Evolutionary conservation across 371 early-diverging fungal species (phyloP).

Genomic region (Conidiobolus coronatus): DNA sequence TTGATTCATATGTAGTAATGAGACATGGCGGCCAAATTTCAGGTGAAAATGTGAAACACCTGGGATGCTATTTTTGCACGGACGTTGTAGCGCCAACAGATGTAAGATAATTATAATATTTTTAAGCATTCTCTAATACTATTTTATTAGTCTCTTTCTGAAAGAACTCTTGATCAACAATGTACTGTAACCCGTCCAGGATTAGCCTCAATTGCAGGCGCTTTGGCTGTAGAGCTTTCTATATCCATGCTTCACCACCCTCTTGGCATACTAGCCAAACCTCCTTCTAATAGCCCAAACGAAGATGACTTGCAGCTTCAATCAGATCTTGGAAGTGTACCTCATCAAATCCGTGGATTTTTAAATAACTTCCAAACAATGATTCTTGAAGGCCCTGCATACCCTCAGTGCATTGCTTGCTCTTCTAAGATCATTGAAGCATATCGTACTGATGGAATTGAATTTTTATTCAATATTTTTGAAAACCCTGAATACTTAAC

Average conservation of each 20-base stretch:
- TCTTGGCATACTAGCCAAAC: conserved; percentile 4
- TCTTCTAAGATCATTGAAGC: conserved; percentile 38
- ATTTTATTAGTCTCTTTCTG: conserved; percentile 46
- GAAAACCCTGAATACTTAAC: conserved; percentile 52
- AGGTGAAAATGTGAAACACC: conserved; percentile 6
- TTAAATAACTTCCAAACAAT: conserved; percentile 59
- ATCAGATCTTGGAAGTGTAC: conserved; percentile 39
- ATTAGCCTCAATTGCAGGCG: conserved; percentile 65
- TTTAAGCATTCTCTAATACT: background rate
- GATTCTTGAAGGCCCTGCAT: conserved; percentile 66
- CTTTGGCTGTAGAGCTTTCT: conserved; percentile 71
- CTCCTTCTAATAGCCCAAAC: conserved; percentile 15
- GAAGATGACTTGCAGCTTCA: conserved; percentile 6
- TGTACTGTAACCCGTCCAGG: conserved; percentile 95
- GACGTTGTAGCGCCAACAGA: conserved; percentile 87
- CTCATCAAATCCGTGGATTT: conserved; percentile 88
- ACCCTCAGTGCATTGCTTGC: conserved; percentile 77
- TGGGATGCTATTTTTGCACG: conserved; percentile 93
- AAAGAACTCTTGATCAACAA: conserved; percentile 87
- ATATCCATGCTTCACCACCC: conserved; percentile 69
- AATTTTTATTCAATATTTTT: conserved; percentile 47
- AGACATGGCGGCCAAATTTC: conserved; percentile 51
- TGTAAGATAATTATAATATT: conserved; percentile 17
- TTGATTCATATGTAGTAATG: conserved; percentile 91
- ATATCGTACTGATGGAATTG: conserved; percentile 33